Base-by-base conservation (phyloP, 208 protist species). In the Leishmania amazonensis region DNA sequence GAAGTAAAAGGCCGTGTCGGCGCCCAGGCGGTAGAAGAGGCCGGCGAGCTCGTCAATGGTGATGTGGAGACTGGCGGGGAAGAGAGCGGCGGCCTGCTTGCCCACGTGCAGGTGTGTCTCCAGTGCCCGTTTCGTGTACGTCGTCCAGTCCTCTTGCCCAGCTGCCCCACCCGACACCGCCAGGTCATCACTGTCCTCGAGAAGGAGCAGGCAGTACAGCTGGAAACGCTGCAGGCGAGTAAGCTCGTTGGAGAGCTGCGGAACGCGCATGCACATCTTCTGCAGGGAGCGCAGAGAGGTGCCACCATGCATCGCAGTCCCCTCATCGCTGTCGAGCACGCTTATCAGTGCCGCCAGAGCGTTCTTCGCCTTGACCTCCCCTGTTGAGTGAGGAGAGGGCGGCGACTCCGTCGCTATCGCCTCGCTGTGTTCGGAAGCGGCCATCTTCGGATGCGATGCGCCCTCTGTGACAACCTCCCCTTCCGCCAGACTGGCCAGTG, bases 201-300 rank as follows among this genome's bases (percentile, higher is more conserved):
- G 75, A 15, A 95, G 87, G 49, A 97, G 83, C n/a, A 87, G 74
- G 45, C 68, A 38, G 82, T 97, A 97, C 24, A 95, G 83, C 70
- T 87, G 87, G 42, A 81, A 88, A 0, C 91, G 90, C 49, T 82
- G 84, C 28, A 77, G 64, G 2, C 87, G 87, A 19, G 76, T 89
- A 40, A 95, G 80, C 13, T 81, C 65, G 13, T 57, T 72, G 24
- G 91, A 91, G 47, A 97, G 84, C 5, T 90, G 76, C 17, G 90
- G 93, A n/a, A 94, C 67, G 49, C 81, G 82, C 75, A 92, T 88
- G 78, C 91, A 96, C 42, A 82, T 83, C 77, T 89, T 86, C 67
- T 93, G 91, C 51, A 96, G 17, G n/a, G 85, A 45, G 45, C 65
- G 74, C 60, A 93, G 78, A 17, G 82, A 67, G 19, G 24, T 24